A percentile compares a stretch with the other conserved stretches of the same genome.
phyloP scores from a whole-genome alignment of 2,329 filamentous ascomycete genomes.

The Tolypocladium ophioglossoides region DNA sequence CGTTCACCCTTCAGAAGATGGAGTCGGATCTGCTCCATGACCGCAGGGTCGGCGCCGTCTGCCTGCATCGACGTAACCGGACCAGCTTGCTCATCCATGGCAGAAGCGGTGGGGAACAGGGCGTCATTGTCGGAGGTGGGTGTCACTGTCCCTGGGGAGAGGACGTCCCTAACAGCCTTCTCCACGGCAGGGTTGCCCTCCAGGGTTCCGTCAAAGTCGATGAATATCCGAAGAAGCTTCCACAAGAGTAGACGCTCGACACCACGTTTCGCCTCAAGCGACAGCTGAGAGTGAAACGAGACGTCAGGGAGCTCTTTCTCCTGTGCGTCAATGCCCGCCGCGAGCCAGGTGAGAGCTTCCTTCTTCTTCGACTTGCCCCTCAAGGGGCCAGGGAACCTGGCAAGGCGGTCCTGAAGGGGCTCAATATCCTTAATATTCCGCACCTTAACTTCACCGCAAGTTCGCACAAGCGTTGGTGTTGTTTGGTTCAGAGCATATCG shows the following conservation, averaged over 20 bases:
- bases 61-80: slow-evolving; percentile 31
- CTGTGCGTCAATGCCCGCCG: slow-evolving; percentile 60
- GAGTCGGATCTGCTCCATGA: slow-evolving; percentile 62
- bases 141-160: slow-evolving; percentile 46
- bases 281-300: slow-evolving; percentile 37
- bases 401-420: slow-evolving; percentile 59
- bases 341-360: slow-evolving; percentile 74
- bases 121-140: slow-evolving; percentile 14
- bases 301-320: slow-evolving; percentile 47
- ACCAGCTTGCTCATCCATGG: slow-evolving; percentile 13
- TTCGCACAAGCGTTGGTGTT: slow-evolving; percentile 69
- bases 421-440: slow-evolving; percentile 63
- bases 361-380: slow-evolving; percentile 93
- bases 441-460: slow-evolving; percentile 73
- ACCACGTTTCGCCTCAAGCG: slow-evolving; percentile 56
- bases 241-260: slow-evolving; percentile 77
- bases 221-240: slow-evolving; percentile 71
- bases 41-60: slow-evolving; percentile 59
- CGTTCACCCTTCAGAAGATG: slow-evolving; percentile 70
- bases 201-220: slow-evolving; percentile 77
- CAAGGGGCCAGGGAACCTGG: slow-evolving; percentile 82
- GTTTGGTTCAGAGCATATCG: slow-evolving; percentile 69
- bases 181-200: slow-evolving; percentile 65
- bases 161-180: slow-evolving; percentile 61
- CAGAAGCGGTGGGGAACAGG: slow-evolving; percentile 11